Evolutionary conservation across 306 rosid species (phyloP), one percentile per base, ranked within the genome.

Genomic region (Glycine soja): DNA sequence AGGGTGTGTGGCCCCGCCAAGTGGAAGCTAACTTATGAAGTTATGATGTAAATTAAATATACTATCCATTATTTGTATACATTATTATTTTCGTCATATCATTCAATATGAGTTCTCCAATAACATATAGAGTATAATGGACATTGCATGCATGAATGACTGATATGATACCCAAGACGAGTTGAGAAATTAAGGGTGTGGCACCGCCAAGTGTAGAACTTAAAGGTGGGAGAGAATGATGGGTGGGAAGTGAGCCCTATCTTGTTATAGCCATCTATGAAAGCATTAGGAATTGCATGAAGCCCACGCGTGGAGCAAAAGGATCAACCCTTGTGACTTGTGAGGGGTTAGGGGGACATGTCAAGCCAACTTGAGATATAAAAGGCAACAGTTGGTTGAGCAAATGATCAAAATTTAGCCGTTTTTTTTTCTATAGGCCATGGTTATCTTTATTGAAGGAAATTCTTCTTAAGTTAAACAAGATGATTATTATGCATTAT

Each of bases 231-330:
- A 82, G 84, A 81, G 77, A 82, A 87, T 87, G 81, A 91, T 86
- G 91, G 92, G 90, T 81, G 67, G 62, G 74, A 64, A 80, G 81
- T 18, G 83, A 83, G 80, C 68, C 85, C 86, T 89, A 85, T 68
- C 16, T 2, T 53, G 63, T 52, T 73, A 70, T 75, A 62, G 75
- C 63, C 80, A 58, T 52, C 48, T 24, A 32, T 70, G 45, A 46
- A 79, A 85, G 59, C 46, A 75, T 15, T 10, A 80, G 58, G 79
- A 15, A 61, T 62, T 24, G 30, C 2, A 24, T 24, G 30, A 24
- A 24, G 30, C 30, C 30, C 30, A 24, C 2, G 30, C 30, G 30
- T 24, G 30, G 30, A 24, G 30, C 30, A 24, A 24, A 59, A 67
- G 77, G 72, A 53, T 77, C 72, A 80, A 32, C 81, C 83, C 87